Base-by-base conservation (phyloP, 306 rosid genomes). In the Rosa chinensis region DNA sequence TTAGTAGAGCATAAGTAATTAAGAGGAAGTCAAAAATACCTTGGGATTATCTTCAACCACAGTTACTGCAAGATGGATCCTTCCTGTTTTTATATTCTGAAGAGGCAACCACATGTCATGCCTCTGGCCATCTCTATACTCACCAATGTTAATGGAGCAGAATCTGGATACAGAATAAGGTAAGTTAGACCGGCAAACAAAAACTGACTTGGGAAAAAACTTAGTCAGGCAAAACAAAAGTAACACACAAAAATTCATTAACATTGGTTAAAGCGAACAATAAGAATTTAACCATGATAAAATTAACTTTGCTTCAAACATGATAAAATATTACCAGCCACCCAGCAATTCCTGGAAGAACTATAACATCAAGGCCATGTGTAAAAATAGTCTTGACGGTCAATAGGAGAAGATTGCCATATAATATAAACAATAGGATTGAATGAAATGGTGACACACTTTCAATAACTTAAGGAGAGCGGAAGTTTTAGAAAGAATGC, bases 101-200 rank as follows among this genome's bases (percentile, higher is more conserved):
- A 96, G 98, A 67, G 93, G 78, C 82, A 93, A 79, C 99, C 99
- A 96, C 82, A 91, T 87, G 74, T 93, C 97, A 32, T 93, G 96
- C 77, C 94, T 87, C 77, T 86, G 90, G 18, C 96, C 89, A 73
- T 84, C 92, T 86, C 94, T 85, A 78, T 82, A 76, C 42, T 84
- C 94, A 59, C 35, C 70, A 68, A 96, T 79, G 83, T 84, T 81
- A 63, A 96, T 80, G 78, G 89, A 87, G 86, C 99, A 96, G 42
- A 83, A 88, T 81, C 98, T 93, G 91, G 44, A 87, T 73, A 79
- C 18, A 76, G 78, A 48, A 72, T 14, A 77, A 77, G 17, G 55
- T 75, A 25, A 25, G 70, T 82, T 59, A 76, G 82, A 80, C 69
- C 37, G 20, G 53, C n/a, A 59, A 62, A n/a, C 61, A 52, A 77